A percentile compares a stretch with the other conserved stretches of the same genome.
These are phyloP conservation scores for Alloteropsis semialata DNA, from an alignment of 176 grass and related monocot species.

Conservation along the genomic window DNA sequence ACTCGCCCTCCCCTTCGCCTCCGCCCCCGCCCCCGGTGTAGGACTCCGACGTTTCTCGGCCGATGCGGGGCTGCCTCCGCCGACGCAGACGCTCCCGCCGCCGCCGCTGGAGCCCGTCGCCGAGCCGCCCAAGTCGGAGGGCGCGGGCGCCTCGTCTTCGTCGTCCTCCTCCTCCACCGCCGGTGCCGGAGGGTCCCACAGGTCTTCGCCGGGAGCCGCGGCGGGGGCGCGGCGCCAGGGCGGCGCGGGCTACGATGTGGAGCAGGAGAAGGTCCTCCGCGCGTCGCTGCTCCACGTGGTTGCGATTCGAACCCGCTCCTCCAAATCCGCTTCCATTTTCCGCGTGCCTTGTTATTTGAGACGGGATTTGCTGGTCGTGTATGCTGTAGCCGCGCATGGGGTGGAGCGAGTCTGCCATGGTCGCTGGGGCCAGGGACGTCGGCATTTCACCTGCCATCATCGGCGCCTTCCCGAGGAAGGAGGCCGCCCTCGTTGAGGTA, in stretches of 20 bases:
- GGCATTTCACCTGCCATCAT: conserved; percentile 82
- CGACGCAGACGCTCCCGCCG: conserved; percentile 13
- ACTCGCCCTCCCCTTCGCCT: not conserved
- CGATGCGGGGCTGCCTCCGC: conserved; percentile 28
- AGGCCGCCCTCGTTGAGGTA: conserved; percentile 94
- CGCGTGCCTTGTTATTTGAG: not conserved
- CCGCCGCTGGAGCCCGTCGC: conserved; percentile 29
- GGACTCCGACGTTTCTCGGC: conserved; percentile 28
- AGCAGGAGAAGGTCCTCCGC: conserved; percentile 78
- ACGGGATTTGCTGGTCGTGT: not conserved
- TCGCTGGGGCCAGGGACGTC: conserved; percentile 78
- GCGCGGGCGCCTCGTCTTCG: not conserved
- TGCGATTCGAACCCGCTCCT: conserved; percentile 6
- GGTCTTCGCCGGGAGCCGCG: conserved; percentile 7
- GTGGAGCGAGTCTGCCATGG: conserved; percentile 93
- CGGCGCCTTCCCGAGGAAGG: conserved; percentile 71
- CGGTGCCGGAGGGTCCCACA: not conserved
- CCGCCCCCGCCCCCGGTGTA: not conserved
- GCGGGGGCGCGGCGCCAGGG: conserved; percentile 28
- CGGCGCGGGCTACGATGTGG: conserved; percentile 57
- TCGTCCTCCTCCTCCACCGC: conserved; percentile 11
- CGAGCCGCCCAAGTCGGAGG: conserved; percentile 32
- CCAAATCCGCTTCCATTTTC: conserved; percentile 16
- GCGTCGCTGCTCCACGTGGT: conserved; percentile 87
- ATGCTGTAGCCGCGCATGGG: conserved; percentile 67